Base-by-base conservation (phyloP, 2,329 filamentous ascomycete genomes). In the Exophiala xenobiotica region DNA sequence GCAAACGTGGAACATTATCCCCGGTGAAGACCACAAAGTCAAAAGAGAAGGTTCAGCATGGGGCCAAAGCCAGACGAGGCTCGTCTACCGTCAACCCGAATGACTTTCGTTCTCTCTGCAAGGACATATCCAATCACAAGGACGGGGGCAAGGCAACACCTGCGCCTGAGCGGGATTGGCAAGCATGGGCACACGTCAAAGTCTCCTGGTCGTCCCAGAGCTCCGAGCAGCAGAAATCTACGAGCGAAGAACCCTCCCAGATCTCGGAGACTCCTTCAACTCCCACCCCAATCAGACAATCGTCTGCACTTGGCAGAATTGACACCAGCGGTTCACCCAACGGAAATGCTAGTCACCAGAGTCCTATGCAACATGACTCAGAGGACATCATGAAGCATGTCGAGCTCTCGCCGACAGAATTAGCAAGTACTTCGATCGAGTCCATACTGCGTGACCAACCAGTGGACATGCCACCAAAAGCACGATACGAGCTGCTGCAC, bases 401-500 rank as follows among this genome's bases (percentile, higher is more conserved):
- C 38, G 60, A 62, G 24, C 46, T 56, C 26, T 49, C 49, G 4
- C 22, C 52, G 8, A 39, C 49, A 19, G 60, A 62, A 16, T 41
- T 62, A 18, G 18, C 27, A 7, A 46, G 31, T 16, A 59, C 45
- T 62, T 57, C 49, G 9, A 55, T 58, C 33, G 72, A 75, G 59
- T 61, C 68, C 24, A 60, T 74, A 26, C 57, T 75, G 38, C 61
- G 63, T n/a, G 62, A 62, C 11, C 63, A 70, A 46, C 75, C 86
- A 1, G 67, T 76, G 3, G 83, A 87, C 54, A 72, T 97, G 62
- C 88, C 92, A 0, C 73, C 82, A 27, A 78, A 86, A 41, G 78
- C 83, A 9, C 86, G 84, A 59, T 97, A 95, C 64, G 93, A 97
- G 59, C 77, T 92, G 27, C 81, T 99, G 37, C 86, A 92, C 61